Base-by-base conservation (phyloP, 2,329 filamentous ascomycete genomes). In the Beauveria caledonica region DNA sequence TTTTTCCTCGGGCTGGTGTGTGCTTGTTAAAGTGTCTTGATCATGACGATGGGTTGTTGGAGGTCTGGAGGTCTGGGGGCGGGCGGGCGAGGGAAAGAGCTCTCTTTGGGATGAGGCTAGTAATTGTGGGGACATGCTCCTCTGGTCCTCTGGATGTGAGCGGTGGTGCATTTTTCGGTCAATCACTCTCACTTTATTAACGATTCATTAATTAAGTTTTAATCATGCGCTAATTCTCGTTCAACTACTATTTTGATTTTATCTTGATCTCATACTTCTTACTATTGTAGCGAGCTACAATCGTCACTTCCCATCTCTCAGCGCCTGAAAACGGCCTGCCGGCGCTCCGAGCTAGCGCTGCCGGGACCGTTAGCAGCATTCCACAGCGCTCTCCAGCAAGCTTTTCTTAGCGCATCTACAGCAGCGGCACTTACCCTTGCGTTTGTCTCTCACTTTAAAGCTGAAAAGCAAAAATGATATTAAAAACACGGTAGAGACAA, bases 81-180 rank as follows among this genome's bases (percentile, higher is more conserved):
- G n/a, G n/a, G 25, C 40, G 50, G 42, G 42, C 42, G 53, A 44
- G 39, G 17, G 40, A 53, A 27, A 54, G 53, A 48, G 46, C 45
- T 49, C 48, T 53, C n/a, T 46, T 44, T 50, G 46, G 49, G 57
- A 46, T 52, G 49, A 46, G 57, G 48, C 57, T 59, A 52, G 57
- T 36, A 50, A 50, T 36, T 59, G 40, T 52, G 49, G 57, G 36
- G 48, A 46, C 33, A 5, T 36, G 33, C 33, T 36, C 33, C 33
- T 36, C 33, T 6, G 13, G 13, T 15, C 11, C 33, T 36, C 33
- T 36, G 11, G 33, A 36, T 15, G 33, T 36, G 33, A 36, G 15
- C 27, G 11, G 9, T 13, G 44, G 44, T 21, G 21, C 25, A 19
- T n/a, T 21, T 33, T 19, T 29, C 3, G n/a, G 7, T 50, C 25